Evolutionary conservation across 2,329 filamentous ascomycete genomes (phyloP).

Genomic region (Penicillium janthinellum): DNA sequence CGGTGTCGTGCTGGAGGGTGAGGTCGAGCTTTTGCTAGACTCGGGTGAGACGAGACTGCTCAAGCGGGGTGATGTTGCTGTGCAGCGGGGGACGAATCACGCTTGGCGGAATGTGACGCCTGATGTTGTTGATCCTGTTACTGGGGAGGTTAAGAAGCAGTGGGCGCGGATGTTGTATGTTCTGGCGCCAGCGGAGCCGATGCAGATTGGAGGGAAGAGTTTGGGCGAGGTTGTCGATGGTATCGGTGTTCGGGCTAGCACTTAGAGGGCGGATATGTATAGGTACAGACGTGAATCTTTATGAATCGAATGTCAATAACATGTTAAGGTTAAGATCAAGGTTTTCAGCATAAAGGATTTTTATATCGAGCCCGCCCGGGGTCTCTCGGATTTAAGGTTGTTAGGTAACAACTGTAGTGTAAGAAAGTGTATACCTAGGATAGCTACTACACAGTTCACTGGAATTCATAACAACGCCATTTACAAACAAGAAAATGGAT

Average conservation of each 20-base stretch:
- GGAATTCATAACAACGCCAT: not conserved
- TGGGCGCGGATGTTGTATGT: conserved; percentile 36
- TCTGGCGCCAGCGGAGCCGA: conserved; percentile 24
- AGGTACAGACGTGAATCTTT: not conserved
- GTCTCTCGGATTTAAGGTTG: too few species aligned
- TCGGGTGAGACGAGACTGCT: conserved; percentile 50
- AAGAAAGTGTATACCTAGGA: too few species aligned
- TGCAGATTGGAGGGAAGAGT: conserved; percentile 27
- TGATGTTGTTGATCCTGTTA: conserved; percentile 18
- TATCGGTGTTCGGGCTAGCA: conserved; percentile 26
- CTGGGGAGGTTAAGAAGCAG: conserved; percentile 16
- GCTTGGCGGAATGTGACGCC: conserved; percentile 41
- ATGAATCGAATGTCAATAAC: not conserved
- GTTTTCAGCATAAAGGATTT: too few species aligned
- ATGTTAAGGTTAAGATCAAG: not conserved
- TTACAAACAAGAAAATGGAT: not conserved
- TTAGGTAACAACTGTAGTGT: too few species aligned
- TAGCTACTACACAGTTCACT: too few species aligned
- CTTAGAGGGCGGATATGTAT: conserved; percentile 7
- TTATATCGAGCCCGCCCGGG: too few species aligned
- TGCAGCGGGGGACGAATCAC: conserved; percentile 50
- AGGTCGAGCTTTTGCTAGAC: conserved; percentile 42
- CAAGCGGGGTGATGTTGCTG: conserved; percentile 54
- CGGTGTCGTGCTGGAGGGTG: conserved; percentile 17
- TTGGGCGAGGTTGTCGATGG: conserved; percentile 35